Base-by-base conservation (phyloP, 176 grass and related monocot species). In the Eragrostis curvula region DNA sequence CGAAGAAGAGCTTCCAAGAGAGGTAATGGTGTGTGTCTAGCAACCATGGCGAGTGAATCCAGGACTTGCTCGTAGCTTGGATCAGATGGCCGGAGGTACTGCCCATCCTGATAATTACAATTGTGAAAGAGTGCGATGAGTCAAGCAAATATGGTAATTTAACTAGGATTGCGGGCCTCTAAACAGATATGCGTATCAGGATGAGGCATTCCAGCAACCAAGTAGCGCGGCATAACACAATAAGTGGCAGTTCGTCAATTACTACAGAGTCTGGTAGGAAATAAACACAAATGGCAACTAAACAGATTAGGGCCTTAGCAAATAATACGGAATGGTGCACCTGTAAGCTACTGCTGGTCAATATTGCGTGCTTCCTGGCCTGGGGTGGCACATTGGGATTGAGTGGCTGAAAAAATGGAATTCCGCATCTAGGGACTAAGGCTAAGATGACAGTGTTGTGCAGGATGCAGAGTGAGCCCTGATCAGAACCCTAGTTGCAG, bases 1-100 rank as follows among this genome's bases (percentile, higher is more conserved):
- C 92, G 88, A 88, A 99, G 96, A 89, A 99, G 93, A 77, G 96
- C 96, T 85, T 99, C 96, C 56, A 99, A 55, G 88, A 99, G 96
- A 77, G 96, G 96, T 71, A 96, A 88, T 70, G 96, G 96, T 44
- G 96, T 99, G 75, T 99, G 96, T 46, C 89, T 92, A 18, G 96
- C 93, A 68, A 99, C 93, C 96, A 99, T 99, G 73, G 96, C 96
- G 50, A 99, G 84, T 72, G 96, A 99, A 83, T 99, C 93, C 79
- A 99, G 68, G 71, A 99, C 93, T 93, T 99, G 96, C 63, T 99
- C 93, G 69, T 99, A 99, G 71, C 88, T 93, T 62, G 96, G 93
- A 88, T 99, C 96, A 40, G 93, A 99, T 29, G 96, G 91, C 70
- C 93, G 90, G 65, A 99, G 90, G 71, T 98, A 95, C 49, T 93